These are phyloP conservation scores for Aspergillus ostianus DNA, from an alignment of 495 filamentous ascomycete species.

Conservation along the genomic window DNA sequence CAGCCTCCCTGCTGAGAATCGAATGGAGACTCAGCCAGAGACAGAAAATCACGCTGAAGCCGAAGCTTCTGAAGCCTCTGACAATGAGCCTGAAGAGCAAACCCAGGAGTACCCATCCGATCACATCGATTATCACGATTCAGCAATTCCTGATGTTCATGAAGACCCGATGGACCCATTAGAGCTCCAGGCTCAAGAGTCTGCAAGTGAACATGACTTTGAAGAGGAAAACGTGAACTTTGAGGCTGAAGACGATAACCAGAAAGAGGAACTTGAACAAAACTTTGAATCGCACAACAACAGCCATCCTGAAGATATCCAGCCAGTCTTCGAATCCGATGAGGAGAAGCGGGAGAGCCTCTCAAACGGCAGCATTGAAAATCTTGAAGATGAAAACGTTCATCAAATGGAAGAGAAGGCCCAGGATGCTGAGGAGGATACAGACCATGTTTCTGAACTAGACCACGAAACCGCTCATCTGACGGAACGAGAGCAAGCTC, in stretches of 20 bases:
- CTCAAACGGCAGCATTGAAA: neutral
- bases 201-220: slow-evolving; percentile 14
- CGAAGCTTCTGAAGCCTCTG: neutral
- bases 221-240: slow-evolving; percentile 2
- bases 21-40: neutral
- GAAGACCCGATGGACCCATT: neutral
- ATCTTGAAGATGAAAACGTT: neutral
- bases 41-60: neutral
- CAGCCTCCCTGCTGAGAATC: neutral
- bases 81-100: neutral
- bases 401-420: neutral
- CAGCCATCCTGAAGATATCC: neutral
- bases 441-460: neutral
- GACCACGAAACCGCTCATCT: neutral
- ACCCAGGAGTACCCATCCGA: neutral
- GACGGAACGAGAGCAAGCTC: neutral
- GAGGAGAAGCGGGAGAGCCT: neutral
- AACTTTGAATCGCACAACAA: slow-evolving; percentile 1
- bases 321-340: neutral
- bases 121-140: neutral
- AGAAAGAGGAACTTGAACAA: slow-evolving; percentile 7
- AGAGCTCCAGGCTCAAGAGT: neutral
- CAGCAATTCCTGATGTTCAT: neutral
- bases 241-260: slow-evolving; percentile 2
- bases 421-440: neutral